Evolutionary conservation across 2,329 filamentous ascomycete genomes (phyloP).

Genomic region (Pleurostoma richardsiae): DNA sequence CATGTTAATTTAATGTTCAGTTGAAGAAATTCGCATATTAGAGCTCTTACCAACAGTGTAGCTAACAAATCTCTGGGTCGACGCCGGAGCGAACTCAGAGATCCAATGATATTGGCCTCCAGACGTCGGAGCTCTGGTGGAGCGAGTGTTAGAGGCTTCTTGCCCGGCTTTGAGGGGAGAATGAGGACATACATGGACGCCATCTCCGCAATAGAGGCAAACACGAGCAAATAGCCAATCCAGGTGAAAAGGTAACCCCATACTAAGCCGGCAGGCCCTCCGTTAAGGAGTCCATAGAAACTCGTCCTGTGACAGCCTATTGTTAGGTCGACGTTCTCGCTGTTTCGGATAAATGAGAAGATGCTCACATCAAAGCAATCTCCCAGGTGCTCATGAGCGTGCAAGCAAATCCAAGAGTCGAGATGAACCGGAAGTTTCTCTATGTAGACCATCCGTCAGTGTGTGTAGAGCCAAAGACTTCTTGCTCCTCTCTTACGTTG

Average conservation of each 20-base stretch:
- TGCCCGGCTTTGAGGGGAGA: too few relatives aligned
- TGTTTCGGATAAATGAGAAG: neutral
- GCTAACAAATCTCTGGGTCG: constrained; percentile 46
- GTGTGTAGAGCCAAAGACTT: neutral
- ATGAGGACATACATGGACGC: constrained; percentile 26
- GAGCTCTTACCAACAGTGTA: constrained; percentile 39
- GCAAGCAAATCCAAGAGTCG: constrained; percentile 47
- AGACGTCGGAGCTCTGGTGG: neutral
- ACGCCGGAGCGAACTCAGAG: constrained; percentile 42
- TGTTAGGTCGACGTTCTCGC: neutral
- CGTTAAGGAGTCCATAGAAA: constrained; percentile 36
- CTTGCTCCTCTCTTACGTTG: constrained; percentile 9
- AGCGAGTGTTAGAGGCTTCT: neutral
- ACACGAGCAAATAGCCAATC: constrained; percentile 38
- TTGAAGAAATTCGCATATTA: too few relatives aligned
- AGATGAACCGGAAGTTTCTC: constrained; percentile 43
- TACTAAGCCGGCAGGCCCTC: constrained; percentile 46
- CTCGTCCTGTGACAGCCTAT: constrained; percentile 17
- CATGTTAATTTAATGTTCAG: too few relatives aligned
- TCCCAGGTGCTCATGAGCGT: constrained; percentile 52
- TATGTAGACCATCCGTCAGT: constrained; percentile 11
- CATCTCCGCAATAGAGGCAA: constrained; percentile 32
- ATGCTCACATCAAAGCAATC: constrained; percentile 29
- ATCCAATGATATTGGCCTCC: constrained; percentile 48
- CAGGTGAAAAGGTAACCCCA: constrained; percentile 45